Percentiles rank a stretch among this genome's conserved stretches.
phyloP scores from a whole-genome alignment of 2,329 filamentous ascomycete species.

The Seiridium cupressi region DNA sequence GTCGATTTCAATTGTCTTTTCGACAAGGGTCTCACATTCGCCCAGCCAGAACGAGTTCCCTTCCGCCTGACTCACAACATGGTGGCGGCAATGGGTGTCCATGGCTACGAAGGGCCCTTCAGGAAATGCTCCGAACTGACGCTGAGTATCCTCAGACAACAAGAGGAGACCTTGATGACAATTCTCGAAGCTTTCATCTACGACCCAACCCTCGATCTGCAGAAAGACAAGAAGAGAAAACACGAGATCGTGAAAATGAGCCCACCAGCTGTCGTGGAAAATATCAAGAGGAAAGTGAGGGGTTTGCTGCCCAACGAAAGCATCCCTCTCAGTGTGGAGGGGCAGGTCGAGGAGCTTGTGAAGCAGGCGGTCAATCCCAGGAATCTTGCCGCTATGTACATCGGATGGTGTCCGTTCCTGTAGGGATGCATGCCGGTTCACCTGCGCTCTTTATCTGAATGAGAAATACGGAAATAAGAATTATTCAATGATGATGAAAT shows the following conservation, averaged over 20 bases:
- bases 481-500: not conserved
- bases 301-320: conserved; percentile 83
- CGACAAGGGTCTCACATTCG: conserved; percentile 94
- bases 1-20: conserved; percentile 99
- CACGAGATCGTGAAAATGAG: conserved; percentile 49
- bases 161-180: conserved; percentile 95
- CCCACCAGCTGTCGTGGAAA: conserved; percentile 78
- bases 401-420: conserved; percentile 77
- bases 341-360: conserved; percentile 95
- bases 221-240: conserved; percentile 66
- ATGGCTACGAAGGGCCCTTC: conserved; percentile 92
- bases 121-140: conserved; percentile 88
- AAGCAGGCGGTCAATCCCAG: conserved; percentile 76
- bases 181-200: conserved; percentile 96
- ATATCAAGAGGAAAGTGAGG: conserved; percentile 81
- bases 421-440: not conserved
- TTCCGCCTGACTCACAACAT: conserved; percentile 99
- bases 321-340: conserved; percentile 91
- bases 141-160: conserved; percentile 77
- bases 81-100: conserved; percentile 94
- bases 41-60: conserved; percentile 90
- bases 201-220: conserved; percentile 91
- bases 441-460: not conserved
- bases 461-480: not conserved
- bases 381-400: conserved; percentile 92